Conservation (phyloP, 306 rosid genomes). For the Potentilla sterilis region DNA sequence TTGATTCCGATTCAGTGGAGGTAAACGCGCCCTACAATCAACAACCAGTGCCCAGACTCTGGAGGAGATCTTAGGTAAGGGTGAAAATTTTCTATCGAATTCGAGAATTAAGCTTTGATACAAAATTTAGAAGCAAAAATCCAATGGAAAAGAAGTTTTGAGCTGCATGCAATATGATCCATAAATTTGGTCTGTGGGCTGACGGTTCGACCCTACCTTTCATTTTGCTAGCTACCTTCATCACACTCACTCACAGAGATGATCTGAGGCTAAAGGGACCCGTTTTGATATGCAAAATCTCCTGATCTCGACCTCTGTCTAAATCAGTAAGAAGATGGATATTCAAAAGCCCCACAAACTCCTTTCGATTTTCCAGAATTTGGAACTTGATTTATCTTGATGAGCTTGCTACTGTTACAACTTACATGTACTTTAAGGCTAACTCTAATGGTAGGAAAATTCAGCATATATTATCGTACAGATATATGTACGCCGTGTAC, state of each 20-base stretch:
- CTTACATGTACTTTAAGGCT: too few relatives aligned
- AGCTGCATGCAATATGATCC: neutral
- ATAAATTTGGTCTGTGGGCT: neutral
- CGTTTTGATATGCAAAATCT: slow-evolving; percentile 46
- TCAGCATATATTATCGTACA: neutral
- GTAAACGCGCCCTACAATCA: too few relatives aligned
- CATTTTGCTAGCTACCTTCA: neutral
- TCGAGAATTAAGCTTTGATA: too few relatives aligned
- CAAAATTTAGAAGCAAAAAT: neutral
- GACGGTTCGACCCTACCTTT: neutral
- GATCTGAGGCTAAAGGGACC: slow-evolving; percentile 25
- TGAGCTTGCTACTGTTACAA: too few relatives aligned
- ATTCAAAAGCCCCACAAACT: neutral
- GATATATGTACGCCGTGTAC: neutral
- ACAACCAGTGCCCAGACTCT: too few relatives aligned
- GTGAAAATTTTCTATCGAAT: too few relatives aligned
- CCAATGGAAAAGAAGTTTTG: neutral
- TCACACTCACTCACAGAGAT: too few relatives aligned
- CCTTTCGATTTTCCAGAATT: too few relatives aligned
- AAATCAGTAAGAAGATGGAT: neutral
- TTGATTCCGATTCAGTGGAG: too few relatives aligned
- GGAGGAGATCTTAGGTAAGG: too few relatives aligned
- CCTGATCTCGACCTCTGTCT: slow-evolving; percentile 24
- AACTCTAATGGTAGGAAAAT: too few relatives aligned
- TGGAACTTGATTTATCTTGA: neutral